Percentiles rank a stretch among this genome's conserved stretches.
Conservation (phyloP, 1,139 yeast species). For the Suhomyces panamericanus region DNA sequence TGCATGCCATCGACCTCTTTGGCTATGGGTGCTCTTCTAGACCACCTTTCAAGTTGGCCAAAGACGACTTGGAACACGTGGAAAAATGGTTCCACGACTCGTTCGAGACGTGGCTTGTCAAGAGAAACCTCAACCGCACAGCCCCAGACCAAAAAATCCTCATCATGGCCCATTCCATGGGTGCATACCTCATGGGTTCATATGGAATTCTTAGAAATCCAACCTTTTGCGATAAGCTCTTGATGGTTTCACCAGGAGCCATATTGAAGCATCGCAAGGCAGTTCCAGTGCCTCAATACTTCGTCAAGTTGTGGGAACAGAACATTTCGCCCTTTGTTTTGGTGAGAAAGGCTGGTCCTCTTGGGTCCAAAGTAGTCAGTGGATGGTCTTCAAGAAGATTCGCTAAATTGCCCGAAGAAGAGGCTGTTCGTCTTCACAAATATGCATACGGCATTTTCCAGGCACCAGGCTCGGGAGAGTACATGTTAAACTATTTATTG, state of each 20-base stretch:
- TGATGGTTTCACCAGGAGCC: slow-evolving; percentile 68
- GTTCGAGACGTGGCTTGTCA: slow-evolving; percentile 44
- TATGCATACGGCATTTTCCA: slow-evolving; percentile 73
- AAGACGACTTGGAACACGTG: slow-evolving; percentile 34
- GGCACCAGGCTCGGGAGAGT: slow-evolving; percentile 74
- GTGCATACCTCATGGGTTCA: slow-evolving; percentile 55
- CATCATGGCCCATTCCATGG: slow-evolving; percentile 63
- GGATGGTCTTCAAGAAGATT: slow-evolving; percentile 78
- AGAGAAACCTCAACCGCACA: slow-evolving; percentile 27
- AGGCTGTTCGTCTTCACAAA: slow-evolving; percentile 54
- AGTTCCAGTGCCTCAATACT: slow-evolving; percentile 60
- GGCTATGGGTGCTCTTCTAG: slow-evolving; percentile 78
- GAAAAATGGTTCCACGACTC: slow-evolving; percentile 58
- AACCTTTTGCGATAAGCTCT: slow-evolving; percentile 43
- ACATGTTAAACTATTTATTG: slow-evolving; percentile 63
- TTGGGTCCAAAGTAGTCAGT: slow-evolving; percentile 70
- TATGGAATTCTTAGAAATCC: slow-evolving; percentile 47
- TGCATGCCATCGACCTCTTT: slow-evolving; percentile 71
- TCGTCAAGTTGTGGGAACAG: slow-evolving; percentile 63
- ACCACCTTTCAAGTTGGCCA: slow-evolving; percentile 46
- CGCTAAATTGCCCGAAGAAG: slow-evolving; percentile 41
- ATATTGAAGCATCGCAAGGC: slow-evolving; percentile 47
- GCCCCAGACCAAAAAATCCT: slow-evolving; percentile 31
- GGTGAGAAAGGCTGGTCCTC: slow-evolving; percentile 61
- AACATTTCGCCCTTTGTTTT: slow-evolving; percentile 70